Evolutionary conservation across 208 protist genomes (phyloP).

Genomic region (Crithidia expoeki): DNA sequence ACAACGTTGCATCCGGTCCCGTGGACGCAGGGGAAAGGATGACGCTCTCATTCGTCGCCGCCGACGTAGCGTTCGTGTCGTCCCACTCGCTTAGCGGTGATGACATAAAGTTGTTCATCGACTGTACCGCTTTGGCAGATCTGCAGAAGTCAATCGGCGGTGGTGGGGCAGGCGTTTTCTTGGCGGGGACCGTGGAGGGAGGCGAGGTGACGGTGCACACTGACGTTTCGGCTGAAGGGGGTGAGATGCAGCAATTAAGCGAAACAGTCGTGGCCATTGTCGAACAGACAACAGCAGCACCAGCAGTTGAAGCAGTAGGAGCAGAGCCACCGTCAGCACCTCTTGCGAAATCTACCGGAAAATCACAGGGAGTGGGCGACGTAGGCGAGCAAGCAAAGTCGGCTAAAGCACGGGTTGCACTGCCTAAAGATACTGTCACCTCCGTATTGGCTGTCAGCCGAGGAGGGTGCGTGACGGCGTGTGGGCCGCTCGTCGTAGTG

Average conservation of each 20-base stretch:
- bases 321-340: background rate
- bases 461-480: background rate
- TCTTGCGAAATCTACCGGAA: constrained; percentile 11
- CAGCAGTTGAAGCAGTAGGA: background rate
- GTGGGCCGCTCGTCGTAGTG: background rate
- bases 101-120: background rate
- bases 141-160: constrained; percentile 27
- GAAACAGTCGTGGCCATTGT: background rate
- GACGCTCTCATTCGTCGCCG: background rate
- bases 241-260: background rate
- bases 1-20: background rate
- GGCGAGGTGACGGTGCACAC: background rate
- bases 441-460: background rate
- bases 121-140: background rate
- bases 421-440: background rate
- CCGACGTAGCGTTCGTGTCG: background rate
- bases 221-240: background rate
- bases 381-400: constrained; percentile 5
- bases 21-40: background rate
- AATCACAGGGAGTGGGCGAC: constrained; percentile 13
- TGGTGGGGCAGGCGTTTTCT: constrained; percentile 17
- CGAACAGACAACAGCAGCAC: background rate
- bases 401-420: background rate
- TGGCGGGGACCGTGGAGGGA: background rate
- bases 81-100: background rate